These are phyloP conservation scores for Malassezia vespertilionis DNA, from an alignment of 1,284 basidiomycete species.

Conservation along the genomic window DNA sequence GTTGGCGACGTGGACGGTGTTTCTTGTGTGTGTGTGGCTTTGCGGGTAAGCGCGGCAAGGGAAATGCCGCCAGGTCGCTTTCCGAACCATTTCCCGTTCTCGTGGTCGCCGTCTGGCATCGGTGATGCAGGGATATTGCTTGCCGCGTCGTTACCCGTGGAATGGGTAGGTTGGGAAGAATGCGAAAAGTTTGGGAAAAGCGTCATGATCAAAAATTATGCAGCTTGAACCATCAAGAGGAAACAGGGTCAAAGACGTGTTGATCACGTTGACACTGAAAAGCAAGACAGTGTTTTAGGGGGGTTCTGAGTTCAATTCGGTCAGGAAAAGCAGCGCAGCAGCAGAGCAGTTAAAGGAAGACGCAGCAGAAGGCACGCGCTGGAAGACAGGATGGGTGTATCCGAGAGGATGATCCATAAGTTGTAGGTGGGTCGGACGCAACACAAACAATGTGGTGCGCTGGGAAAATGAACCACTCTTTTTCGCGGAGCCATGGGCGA, in stretches of 20 bases:
- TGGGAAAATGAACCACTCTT: too few species aligned
- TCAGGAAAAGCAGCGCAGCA: not conserved
- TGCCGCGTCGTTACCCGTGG: too few species aligned
- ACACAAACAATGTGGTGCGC: not conserved
- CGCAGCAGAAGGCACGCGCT: slow-evolving; percentile 1
- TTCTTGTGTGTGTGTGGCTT: not conserved
- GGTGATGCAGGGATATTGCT: too few species aligned
- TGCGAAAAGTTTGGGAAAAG: too few species aligned
- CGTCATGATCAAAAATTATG: too few species aligned
- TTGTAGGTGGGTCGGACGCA: too few species aligned
- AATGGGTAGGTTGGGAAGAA: too few species aligned
- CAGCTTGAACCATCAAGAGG: too few species aligned
- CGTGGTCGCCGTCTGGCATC: not conserved
- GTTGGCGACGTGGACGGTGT: not conserved
- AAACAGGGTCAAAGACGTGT: too few species aligned
- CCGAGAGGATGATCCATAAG: slow-evolving; percentile 1
- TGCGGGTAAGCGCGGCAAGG: slow-evolving; percentile 1
- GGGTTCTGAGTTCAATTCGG: slow-evolving; percentile 9
- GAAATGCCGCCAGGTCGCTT: slow-evolving; percentile 11
- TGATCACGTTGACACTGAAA: too few species aligned
- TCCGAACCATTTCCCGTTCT: not conserved
- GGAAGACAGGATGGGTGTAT: not conserved
- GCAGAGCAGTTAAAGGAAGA: not conserved
- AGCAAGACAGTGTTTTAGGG: too few species aligned
- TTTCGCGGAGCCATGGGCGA: too few species aligned